Base-by-base conservation (phyloP, 208 protist genomes). In the Trypanosoma platydactyli region DNA sequence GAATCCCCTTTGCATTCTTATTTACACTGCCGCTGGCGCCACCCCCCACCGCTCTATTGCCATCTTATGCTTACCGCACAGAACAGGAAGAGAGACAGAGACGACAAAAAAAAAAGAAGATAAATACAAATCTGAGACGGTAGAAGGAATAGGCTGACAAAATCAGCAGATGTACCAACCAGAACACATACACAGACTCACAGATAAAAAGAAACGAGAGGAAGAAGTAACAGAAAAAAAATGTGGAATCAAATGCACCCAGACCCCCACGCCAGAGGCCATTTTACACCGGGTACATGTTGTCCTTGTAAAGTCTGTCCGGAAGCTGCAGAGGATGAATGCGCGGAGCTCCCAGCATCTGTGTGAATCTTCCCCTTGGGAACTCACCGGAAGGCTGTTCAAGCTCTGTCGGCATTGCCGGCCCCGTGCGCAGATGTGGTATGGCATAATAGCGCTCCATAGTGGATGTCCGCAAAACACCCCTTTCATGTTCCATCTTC, bases 381-480 rank as follows among this genome's bases (percentile, higher is more conserved):
- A 78, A 89, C 24, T 51, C 68, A 7, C 86, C 86, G 20, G 74
- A 74, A 1, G 86, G 64, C 60, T 89, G 83, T 53, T 60, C 44
- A 33, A 82, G 67, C 56, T 42, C 46, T 63, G 60, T 66, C 24
- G 86, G 86, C 83, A 92, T 87, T n/a, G 83, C 69, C 1, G 83
- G 79, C 1, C 83, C 83, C 11, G 60, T 44, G 25, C 70, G 67
- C 38, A 89, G 50, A 74, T 92, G 59, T 40, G 86, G 86, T 57
- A 92, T 51, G 9, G 86, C 74, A 67, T 92, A 92, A 63, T 92
- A 92, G 12, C 81, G 76, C 76, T 79, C 80, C 86, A 92, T 92
- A 38, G 85, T 77, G 6, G 61, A 64, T 5, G 82, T 89, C 13
- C 86, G 76, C 41, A 92, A 69, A 16, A 89, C 68, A 1, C 77